Base-by-base conservation (phyloP, 192 early-diverging fungal genomes). In the Borealophlyctis nickersoniae region DNA sequence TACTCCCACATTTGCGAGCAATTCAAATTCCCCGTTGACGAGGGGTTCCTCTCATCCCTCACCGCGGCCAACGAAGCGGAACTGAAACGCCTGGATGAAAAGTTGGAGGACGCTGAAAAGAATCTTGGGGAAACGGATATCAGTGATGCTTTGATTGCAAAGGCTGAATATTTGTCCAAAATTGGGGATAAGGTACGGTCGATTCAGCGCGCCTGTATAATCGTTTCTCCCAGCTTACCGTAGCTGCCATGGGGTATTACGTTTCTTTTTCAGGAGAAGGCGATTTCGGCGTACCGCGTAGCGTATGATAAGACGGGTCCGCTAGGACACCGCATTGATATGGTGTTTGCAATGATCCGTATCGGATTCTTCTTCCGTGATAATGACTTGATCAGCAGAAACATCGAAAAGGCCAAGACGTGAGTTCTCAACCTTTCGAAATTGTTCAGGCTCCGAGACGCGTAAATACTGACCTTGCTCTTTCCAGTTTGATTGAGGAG, bases 281-380 rank as follows among this genome's bases (percentile, higher is more conserved):
- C 96, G 27, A 68, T 96, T 23, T 68, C 80, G 3, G 92, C 91
- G 2, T 97, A 92, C 74, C 82, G 85, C 26, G 76, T 86, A 4
- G 88, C 92, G 9, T 81, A 90, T 52, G 91, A 95, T 51, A 95
- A 94, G 65, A 85, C 93, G 9, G 89, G 89, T 9, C 92, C 93
- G 23, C 79, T 96, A 27, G 96, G 95, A 57, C 88, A 89, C 62
- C 82, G 94, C 65, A 93, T 99, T 35, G 95, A 99, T 68, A 83
- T 98, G 56, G 79, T 92, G 16, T 98, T 99, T 84, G 85, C 90
- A 45, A 81, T 88, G 60, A 89, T 98, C 56, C 86, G 95, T 19
- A 88, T 98, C 60, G 96, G 91, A 31, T 89, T 98, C 79, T 99
- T 99, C 74, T 92, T 89, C 77, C 77, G 85, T 58, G 91, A 95